These are phyloP conservation scores for Pleurotus djamor DNA, from an alignment of 768 basidiomycete species.

Conservation along the genomic window DNA sequence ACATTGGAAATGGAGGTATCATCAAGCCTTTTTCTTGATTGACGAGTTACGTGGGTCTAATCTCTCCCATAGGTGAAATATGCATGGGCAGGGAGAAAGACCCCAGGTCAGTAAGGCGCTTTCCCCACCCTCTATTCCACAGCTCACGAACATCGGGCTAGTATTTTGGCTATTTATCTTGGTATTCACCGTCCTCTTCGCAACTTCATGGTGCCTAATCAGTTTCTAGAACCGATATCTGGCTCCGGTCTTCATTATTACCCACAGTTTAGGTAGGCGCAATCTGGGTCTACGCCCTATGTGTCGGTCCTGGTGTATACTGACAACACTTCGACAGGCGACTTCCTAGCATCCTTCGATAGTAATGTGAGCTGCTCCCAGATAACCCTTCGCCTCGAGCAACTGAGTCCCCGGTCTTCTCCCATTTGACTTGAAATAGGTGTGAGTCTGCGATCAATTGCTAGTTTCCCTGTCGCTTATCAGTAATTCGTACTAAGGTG, in stretches of 20 bases:
- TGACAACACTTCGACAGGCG: too few relatives aligned
- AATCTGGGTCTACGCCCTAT: background rate
- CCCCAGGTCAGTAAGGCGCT: background rate
- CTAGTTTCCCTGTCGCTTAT: background rate
- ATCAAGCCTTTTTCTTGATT: background rate
- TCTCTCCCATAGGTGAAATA: background rate
- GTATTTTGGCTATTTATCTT: constrained; percentile 2
- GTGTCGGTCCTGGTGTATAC: too few relatives aligned
- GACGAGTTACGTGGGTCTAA: background rate
- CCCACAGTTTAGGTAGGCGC: background rate
- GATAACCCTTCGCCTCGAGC: too few relatives aligned
- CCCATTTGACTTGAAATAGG: background rate
- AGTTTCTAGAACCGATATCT: background rate
- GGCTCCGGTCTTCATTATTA: background rate
- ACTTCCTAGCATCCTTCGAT: background rate
- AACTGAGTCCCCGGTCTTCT: too few relatives aligned
- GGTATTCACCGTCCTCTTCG: too few relatives aligned
- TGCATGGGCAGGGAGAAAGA: constrained; percentile 1
- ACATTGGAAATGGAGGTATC: background rate
- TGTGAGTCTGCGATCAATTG: background rate
- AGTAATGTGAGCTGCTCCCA: background rate
- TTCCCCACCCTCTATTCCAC: background rate
- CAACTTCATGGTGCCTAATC: too few relatives aligned
- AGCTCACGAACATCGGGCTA: background rate
- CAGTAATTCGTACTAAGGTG: background rate